Evolutionary conservation across 2,329 filamentous ascomycete genomes (phyloP), one percentile per base, ranked within the genome.

Genomic region (Ophiognomonia clavigignenti-juglandacearum): DNA sequence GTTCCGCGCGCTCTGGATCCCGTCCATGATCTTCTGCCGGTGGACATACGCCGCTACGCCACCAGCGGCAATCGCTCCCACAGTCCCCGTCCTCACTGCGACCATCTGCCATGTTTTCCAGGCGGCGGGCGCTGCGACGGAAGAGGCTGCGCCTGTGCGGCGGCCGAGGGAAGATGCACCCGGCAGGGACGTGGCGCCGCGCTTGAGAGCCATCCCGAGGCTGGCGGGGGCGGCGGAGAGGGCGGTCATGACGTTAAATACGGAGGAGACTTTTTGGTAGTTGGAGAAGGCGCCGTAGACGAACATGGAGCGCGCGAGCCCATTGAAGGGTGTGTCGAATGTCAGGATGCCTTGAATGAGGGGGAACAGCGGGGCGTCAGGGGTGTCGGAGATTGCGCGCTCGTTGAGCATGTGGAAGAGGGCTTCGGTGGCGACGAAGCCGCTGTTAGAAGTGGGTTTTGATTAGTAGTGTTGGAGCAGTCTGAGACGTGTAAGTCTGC

Each of bases 251-350:
- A 77, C 70, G 49, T 78, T 79, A 64, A 77, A 79, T 31, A 79
- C 73, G 39, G 64, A 69, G 59, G 68, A 75, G 53, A 80, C 72
- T 47, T 78, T 79, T 48, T 75, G 70, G 56, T 80, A 80, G 60
- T 79, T 78, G 42, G 74, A 77, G 46, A 80, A 80, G 26, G 76
- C 77, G 37, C 77, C 77, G 52, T 80, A 80, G 37, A 79, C 77
- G 51, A 80, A 80, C 75, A 80, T 78, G 40, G 73, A 75, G 11
- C 77, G 66, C 3, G 77, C 73, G 14, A 80, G 73, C 6, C 84
- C 83, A 48, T 88, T 82, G 64, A 85, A 95, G 0, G 90, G 90
- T 0, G 90, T 95, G 64, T 95, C 89, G 57, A 93, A 93, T 6
- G 88, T 81, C 27, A 95, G 72, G 14, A 95, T 74, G 41, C 86